Conservation (phyloP, 2,329 filamentous ascomycete species). For the Nigrograna mackinnonii region DNA sequence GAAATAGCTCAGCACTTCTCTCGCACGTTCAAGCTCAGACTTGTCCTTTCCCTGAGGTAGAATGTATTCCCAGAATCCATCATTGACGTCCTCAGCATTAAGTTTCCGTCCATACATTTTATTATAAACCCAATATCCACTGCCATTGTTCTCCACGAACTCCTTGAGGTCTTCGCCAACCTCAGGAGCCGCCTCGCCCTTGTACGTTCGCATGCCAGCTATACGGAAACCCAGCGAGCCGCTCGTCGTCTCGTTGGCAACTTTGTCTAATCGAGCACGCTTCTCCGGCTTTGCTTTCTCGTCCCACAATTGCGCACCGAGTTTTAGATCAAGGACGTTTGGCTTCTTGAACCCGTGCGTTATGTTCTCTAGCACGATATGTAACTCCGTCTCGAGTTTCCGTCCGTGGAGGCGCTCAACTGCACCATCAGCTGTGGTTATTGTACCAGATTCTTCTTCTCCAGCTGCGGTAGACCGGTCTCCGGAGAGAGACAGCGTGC, state of each 20-base stretch:
- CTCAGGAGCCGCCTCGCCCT: constrained; percentile 24
- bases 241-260: constrained; percentile 63
- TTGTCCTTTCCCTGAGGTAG: constrained; percentile 36
- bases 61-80: constrained; percentile 63
- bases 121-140: constrained; percentile 63
- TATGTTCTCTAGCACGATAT: constrained; percentile 84
- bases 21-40: constrained; percentile 39
- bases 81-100: constrained; percentile 54
- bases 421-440: constrained; percentile 26
- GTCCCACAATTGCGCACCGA: constrained; percentile 85
- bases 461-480: constrained; percentile 17
- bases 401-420: constrained; percentile 54
- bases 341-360: constrained; percentile 79
- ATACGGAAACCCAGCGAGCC: constrained; percentile 65
- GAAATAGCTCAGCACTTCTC: constrained; percentile 50
- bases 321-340: constrained; percentile 92
- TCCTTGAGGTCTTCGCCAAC: constrained; percentile 30
- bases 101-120: constrained; percentile 69
- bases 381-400: constrained; percentile 74
- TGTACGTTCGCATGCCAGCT: constrained; percentile 67
- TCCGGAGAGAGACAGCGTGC: constrained; percentile 66
- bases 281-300: constrained; percentile 66
- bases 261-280: constrained; percentile 61
- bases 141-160: constrained; percentile 43
- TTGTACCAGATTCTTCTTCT: constrained; percentile 27